Conservation (phyloP, 352 stramenopile genomes). For the Peronospora destructor region DNA sequence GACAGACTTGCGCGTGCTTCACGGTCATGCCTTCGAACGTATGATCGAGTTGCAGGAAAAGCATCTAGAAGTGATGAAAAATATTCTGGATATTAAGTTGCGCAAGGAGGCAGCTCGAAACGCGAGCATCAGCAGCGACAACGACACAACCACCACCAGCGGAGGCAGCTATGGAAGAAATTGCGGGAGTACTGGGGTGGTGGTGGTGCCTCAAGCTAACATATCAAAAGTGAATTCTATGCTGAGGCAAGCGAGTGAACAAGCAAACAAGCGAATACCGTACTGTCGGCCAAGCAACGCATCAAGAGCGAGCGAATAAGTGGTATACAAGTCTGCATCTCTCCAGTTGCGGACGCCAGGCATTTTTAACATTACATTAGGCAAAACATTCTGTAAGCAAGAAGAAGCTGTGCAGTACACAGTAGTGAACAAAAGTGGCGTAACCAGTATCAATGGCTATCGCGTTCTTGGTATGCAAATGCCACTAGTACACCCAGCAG, state of each 20-base stretch:
- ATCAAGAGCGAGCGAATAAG: constrained; percentile 16
- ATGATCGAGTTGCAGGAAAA: constrained; percentile 65
- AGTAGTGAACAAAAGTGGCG: not conserved
- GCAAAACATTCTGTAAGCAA: constrained; percentile 1
- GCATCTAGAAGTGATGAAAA: constrained; percentile 56
- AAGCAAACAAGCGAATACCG: not conserved
- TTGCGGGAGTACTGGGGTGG: not conserved
- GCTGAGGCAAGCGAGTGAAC: not conserved
- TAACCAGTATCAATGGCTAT: not conserved
- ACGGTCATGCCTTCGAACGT: constrained; percentile 34
- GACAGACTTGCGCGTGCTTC: constrained; percentile 45
- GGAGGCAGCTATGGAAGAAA: constrained; percentile 7
- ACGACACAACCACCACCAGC: constrained; percentile 8
- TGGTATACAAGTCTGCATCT: constrained; percentile 24
- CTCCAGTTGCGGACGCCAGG: constrained; percentile 2
- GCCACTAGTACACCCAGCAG: not conserved
- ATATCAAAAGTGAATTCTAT: not conserved
- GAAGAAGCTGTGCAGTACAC: not conserved
- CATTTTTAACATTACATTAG: constrained; percentile 6
- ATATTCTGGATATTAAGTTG: constrained; percentile 47
- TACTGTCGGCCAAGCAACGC: not conserved
- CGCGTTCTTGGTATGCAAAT: not conserved
- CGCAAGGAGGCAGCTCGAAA: constrained; percentile 26
- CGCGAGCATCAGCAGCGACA: constrained; percentile 6
- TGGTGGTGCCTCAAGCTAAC: constrained; percentile 1